Percentiles rank a stretch among this genome's conserved stretches.
Evolutionary conservation across 2,329 filamentous ascomycete species (phyloP).

Genomic region (Talaromyces rugulosus): DNA sequence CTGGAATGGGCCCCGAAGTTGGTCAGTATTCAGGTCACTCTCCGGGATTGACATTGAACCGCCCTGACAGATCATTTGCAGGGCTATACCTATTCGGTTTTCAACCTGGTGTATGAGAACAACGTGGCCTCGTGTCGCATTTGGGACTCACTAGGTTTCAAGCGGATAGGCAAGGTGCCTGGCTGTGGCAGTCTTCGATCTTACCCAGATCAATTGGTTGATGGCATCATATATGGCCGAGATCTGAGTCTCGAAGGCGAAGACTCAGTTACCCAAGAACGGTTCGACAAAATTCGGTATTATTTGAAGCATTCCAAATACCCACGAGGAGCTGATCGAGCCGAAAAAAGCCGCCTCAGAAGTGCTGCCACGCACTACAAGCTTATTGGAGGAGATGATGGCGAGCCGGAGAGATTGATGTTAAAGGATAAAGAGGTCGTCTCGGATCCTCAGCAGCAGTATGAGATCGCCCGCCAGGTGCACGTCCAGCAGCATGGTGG

Average conservation of each 20-base stretch:
- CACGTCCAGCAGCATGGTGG: constrained; percentile 78
- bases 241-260: constrained; percentile 62
- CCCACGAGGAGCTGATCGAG: constrained; percentile 85
- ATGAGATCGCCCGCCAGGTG: constrained; percentile 75
- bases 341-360: constrained; percentile 89
- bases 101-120: constrained; percentile 92
- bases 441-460: constrained; percentile 81
- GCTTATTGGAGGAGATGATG: constrained; percentile 53
- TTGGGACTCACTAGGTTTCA: constrained; percentile 90
- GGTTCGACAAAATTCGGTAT: constrained; percentile 97
- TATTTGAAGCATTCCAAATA: constrained; percentile 95
- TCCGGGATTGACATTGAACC: background rate
- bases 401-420: constrained; percentile 71
- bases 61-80: constrained; percentile 21
- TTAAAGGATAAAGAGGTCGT: constrained; percentile 98
- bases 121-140: constrained; percentile 86
- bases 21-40: constrained; percentile 23
- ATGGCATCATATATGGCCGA: constrained; percentile 73
- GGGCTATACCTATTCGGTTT: constrained; percentile 88
- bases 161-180: constrained; percentile 80
- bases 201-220: constrained; percentile 63
- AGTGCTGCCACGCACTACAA: constrained; percentile 96
- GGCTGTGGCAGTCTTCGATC: constrained; percentile 66
- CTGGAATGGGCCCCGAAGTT: constrained; percentile 70
- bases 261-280: constrained; percentile 86